phyloP scores from a whole-genome alignment of 805 yeast genomes.

The Saturnispora sekii region DNA sequence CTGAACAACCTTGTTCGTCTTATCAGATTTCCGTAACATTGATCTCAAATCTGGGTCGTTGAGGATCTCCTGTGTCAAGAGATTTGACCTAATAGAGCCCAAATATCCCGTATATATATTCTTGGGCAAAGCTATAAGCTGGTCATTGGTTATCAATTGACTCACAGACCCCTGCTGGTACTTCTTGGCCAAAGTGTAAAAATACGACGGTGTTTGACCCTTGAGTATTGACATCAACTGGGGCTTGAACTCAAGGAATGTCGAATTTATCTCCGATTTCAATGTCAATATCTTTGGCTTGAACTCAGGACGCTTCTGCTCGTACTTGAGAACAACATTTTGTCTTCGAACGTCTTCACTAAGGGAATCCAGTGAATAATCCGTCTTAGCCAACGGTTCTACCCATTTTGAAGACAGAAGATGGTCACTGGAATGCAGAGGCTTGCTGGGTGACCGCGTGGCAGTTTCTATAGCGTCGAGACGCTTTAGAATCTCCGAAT shows the following conservation, averaged over 20 bases:
- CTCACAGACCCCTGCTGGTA: slow-evolving; percentile 31
- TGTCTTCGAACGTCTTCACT: no score
- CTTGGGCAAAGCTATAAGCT: slow-evolving; percentile 38
- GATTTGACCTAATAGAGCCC: slow-evolving; percentile 49
- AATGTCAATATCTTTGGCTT: background rate
- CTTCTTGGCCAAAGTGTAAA: slow-evolving; percentile 40
- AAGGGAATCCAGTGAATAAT: no score
- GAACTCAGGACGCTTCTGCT: no score
- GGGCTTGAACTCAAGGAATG: background rate
- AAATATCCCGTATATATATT: slow-evolving; percentile 48
- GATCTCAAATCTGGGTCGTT: slow-evolving; percentile 21
- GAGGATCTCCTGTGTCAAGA: slow-evolving; percentile 35
- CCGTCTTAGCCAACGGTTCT: no score
- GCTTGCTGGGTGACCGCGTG: no score
- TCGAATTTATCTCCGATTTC: background rate
- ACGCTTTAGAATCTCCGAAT: no score
- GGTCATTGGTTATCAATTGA: slow-evolving; percentile 36
- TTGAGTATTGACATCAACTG: slow-evolving; percentile 20
- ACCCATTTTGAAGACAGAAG: no score
- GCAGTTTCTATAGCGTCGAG: no score
- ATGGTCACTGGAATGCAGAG: no score
- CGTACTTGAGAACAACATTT: no score
- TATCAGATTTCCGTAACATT: slow-evolving; percentile 22
- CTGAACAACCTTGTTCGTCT: slow-evolving; percentile 35
- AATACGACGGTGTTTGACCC: slow-evolving; percentile 37